phyloP scores from a whole-genome alignment of 2,329 filamentous ascomycete genomes.

The Leptographium flavum region DNA sequence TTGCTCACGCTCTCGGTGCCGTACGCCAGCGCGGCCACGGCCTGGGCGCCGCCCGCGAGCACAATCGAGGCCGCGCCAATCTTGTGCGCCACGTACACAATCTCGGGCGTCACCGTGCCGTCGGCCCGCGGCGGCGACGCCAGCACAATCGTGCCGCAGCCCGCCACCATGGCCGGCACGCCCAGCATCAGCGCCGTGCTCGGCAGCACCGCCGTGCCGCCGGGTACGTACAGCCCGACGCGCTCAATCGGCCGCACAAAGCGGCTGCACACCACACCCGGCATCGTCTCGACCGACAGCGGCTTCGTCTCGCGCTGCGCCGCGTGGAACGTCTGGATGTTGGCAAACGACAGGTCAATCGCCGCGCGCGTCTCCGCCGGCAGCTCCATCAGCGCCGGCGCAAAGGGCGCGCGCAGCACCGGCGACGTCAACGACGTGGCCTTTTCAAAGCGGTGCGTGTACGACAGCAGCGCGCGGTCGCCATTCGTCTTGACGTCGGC shows the following conservation, averaged over 20 bases:
- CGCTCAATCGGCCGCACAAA: slow-evolving; percentile 87
- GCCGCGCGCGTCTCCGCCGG: slow-evolving; percentile 71
- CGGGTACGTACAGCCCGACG: slow-evolving; percentile 92
- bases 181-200: slow-evolving; percentile 96
- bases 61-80: slow-evolving; percentile 93
- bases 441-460: slow-evolving; percentile 97
- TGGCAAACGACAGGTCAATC: slow-evolving; percentile 89
- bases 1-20: slow-evolving; percentile 89
- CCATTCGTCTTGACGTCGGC: slow-evolving; percentile 71
- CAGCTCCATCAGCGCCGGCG: slow-evolving; percentile 71
- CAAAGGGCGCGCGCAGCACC: slow-evolving; percentile 81
- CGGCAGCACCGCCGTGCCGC: slow-evolving; percentile 91
- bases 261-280: slow-evolving; percentile 84
- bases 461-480: slow-evolving; percentile 77
- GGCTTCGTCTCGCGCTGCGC: slow-evolving; percentile 77
- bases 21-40: slow-evolving; percentile 92
- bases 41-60: slow-evolving; percentile 87
- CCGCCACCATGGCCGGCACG: slow-evolving; percentile 93
- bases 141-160: slow-evolving; percentile 87
- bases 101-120: slow-evolving; percentile 85
- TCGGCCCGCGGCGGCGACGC: slow-evolving; percentile 83
- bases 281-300: slow-evolving; percentile 90
- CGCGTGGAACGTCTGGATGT: slow-evolving; percentile 86
- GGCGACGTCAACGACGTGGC: slow-evolving; percentile 81
- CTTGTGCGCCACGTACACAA: slow-evolving; percentile 95